A percentile compares a stretch with the other conserved stretches of the same genome.
phyloP scores from a whole-genome alignment of 164 flowering plant species.

The Vitis amurensis region DNA sequence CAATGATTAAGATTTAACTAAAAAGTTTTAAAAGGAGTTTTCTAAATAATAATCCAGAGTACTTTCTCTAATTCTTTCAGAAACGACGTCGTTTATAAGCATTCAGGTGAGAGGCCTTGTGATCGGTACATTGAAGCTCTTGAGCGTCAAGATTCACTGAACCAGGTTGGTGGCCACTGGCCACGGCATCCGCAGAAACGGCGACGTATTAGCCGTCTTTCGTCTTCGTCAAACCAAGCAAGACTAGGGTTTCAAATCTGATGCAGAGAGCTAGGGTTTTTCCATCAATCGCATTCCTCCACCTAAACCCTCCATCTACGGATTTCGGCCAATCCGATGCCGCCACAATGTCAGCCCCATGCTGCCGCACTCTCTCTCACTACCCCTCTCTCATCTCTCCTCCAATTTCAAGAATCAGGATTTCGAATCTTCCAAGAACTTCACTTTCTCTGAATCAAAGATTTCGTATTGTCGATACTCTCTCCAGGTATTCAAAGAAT shows the following conservation, averaged over 20 bases:
- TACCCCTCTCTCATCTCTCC: neutral
- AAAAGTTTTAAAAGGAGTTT: no score
- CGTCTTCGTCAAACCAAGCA: neutral
- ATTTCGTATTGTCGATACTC: neutral
- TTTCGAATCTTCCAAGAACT: conserved; percentile 1
- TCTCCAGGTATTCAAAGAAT: neutral
- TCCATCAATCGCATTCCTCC: no score
- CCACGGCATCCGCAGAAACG: no score
- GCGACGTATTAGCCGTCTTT: no score
- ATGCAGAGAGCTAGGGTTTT: neutral
- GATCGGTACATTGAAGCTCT: no score
- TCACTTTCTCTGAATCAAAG: neutral
- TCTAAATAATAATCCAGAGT: no score
- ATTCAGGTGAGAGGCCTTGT: no score
- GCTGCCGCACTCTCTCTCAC: conserved; percentile 6
- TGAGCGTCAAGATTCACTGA: no score
- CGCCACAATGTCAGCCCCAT: conserved; percentile 15
- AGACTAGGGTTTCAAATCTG: neutral
- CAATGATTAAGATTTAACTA: no score
- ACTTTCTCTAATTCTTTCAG: no score
- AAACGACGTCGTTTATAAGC: no score
- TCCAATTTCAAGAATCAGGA: conserved; percentile 4
- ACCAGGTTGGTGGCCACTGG: no score
- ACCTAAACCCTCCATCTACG: neutral
- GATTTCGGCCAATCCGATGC: conserved; percentile 9